A percentile compares a stretch with the other conserved stretches of the same genome.
phyloP scores from a whole-genome alignment of 1,284 basidiomycete genomes.

The Heterobasidion parviporum region DNA sequence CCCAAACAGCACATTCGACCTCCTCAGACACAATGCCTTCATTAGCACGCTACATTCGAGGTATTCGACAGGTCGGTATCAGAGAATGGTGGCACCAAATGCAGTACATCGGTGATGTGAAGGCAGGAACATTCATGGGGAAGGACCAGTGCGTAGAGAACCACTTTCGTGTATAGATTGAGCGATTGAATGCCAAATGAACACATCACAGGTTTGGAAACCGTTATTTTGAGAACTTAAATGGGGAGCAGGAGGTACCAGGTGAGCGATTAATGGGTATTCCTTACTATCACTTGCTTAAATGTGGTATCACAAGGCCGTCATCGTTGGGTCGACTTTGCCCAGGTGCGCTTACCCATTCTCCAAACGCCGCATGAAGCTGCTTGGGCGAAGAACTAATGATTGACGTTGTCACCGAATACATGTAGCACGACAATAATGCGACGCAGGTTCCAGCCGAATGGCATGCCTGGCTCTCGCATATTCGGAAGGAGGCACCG shows the following conservation, averaged over 20 bases:
- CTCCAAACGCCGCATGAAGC: too few relatives aligned
- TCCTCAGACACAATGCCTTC: slow-evolving; percentile 51
- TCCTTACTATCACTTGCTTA: background rate
- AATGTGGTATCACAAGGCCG: slow-evolving; percentile 47
- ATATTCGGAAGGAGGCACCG: slow-evolving; percentile 81
- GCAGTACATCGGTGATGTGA: slow-evolving; percentile 90
- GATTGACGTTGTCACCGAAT: background rate
- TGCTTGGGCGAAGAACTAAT: background rate
- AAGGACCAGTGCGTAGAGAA: slow-evolving; percentile 67
- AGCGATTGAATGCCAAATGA: background rate
- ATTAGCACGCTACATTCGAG: slow-evolving; percentile 67
- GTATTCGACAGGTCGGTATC: slow-evolving; percentile 65
- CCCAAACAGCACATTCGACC: background rate
- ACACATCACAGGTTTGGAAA: slow-evolving; percentile 66
- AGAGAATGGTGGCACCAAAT: slow-evolving; percentile 80
- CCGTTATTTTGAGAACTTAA: slow-evolving; percentile 85
- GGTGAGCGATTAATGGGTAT: slow-evolving; percentile 36
- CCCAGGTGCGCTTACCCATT: slow-evolving; percentile 46
- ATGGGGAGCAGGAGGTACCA: slow-evolving; percentile 78
- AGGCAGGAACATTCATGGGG: slow-evolving; percentile 73
- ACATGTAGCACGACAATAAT: slow-evolving; percentile 70
- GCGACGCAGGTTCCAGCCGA: slow-evolving; percentile 87
- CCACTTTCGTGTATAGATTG: background rate
- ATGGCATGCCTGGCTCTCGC: slow-evolving; percentile 93
- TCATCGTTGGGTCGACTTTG: slow-evolving; percentile 90